Evolutionary conservation across 2,329 filamentous ascomycete species (phyloP).

Genomic region (Curvularia spicifera): DNA sequence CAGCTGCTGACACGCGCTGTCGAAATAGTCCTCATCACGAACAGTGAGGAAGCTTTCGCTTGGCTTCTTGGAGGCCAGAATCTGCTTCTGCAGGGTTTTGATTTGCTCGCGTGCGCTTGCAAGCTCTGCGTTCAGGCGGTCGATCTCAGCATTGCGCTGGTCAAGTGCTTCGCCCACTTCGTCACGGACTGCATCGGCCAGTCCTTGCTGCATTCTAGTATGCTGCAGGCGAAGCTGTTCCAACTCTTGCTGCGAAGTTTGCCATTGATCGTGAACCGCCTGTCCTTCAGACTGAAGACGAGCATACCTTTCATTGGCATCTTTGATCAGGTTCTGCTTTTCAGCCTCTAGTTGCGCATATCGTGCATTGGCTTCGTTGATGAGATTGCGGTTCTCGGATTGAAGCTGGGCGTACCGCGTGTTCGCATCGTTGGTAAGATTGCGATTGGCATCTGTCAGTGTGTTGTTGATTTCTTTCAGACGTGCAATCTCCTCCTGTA

Average conservation of each 20-base stretch:
- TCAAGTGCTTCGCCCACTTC: slow-evolving; percentile 71
- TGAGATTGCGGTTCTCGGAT: slow-evolving; percentile 67
- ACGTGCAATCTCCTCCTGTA: slow-evolving; percentile 81
- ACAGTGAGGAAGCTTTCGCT: slow-evolving; percentile 78
- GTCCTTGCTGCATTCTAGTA: slow-evolving; percentile 65
- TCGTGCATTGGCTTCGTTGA: slow-evolving; percentile 75
- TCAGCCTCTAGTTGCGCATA: slow-evolving; percentile 66
- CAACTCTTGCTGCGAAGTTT: slow-evolving; percentile 71
- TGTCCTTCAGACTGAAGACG: slow-evolving; percentile 71
- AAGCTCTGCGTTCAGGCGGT: slow-evolving; percentile 77
- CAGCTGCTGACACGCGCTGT: slow-evolving; percentile 89
- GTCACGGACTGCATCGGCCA: slow-evolving; percentile 66
- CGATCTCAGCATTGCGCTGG: slow-evolving; percentile 84
- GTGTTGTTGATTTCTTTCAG: slow-evolving; percentile 83
- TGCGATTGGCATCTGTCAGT: slow-evolving; percentile 76
- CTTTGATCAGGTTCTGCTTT: slow-evolving; percentile 75
- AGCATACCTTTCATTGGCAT: slow-evolving; percentile 74
- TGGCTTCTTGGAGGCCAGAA: slow-evolving; percentile 61
- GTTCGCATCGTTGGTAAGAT: slow-evolving; percentile 76
- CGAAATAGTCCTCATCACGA: slow-evolving; percentile 93
- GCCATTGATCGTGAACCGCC: slow-evolving; percentile 59
- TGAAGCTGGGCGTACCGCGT: slow-evolving; percentile 73
- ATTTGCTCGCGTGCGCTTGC: slow-evolving; percentile 71
- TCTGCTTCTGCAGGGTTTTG: slow-evolving; percentile 65
- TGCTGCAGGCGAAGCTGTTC: slow-evolving; percentile 71